Conservation (phyloP, 495 filamentous ascomycete species). For the Penicillium daleae region DNA sequence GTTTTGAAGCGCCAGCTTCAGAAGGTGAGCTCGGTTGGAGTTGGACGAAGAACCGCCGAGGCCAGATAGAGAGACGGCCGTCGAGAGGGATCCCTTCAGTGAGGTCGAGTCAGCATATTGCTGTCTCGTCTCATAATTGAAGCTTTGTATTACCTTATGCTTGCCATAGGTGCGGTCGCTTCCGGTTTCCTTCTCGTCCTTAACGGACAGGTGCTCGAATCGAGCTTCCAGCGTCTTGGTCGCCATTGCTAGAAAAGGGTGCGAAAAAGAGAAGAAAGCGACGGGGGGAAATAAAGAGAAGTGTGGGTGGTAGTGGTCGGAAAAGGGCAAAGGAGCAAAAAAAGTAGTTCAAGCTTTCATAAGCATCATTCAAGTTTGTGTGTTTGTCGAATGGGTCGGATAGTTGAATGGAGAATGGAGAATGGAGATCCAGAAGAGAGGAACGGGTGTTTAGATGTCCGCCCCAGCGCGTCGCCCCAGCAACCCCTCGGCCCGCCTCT, state of each 20-base stretch:
- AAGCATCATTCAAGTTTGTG: constrained; percentile 17
- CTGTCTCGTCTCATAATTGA: neutral
- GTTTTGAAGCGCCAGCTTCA: constrained; percentile 83
- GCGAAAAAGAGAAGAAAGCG: constrained; percentile 13
- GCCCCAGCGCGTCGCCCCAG: constrained; percentile 36
- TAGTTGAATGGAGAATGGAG: constrained; percentile 20
- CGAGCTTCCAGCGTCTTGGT: constrained; percentile 72
- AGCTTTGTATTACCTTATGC: constrained; percentile 60
- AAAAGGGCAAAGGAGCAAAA: neutral
- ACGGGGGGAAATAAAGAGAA: constrained; percentile 2
- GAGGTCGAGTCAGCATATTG: constrained; percentile 33
- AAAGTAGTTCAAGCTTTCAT: constrained; percentile 5
- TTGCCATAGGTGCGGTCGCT: constrained; percentile 59
- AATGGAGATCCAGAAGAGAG: constrained; percentile 24
- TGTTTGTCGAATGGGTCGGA: constrained; percentile 14
- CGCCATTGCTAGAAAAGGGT: constrained; percentile 48
- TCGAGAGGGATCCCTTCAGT: constrained; percentile 48
- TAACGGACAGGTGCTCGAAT: constrained; percentile 80
- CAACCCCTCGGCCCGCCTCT: constrained; percentile 47
- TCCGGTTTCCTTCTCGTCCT: constrained; percentile 72
- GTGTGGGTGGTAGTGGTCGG: constrained; percentile 7
- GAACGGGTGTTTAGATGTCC: constrained; percentile 38
- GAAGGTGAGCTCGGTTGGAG: constrained; percentile 68
- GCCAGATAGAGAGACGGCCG: constrained; percentile 56
- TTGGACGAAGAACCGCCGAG: constrained; percentile 55